Conservation (phyloP, 176 grass and related monocot genomes). For the Oryza brachyantha region DNA sequence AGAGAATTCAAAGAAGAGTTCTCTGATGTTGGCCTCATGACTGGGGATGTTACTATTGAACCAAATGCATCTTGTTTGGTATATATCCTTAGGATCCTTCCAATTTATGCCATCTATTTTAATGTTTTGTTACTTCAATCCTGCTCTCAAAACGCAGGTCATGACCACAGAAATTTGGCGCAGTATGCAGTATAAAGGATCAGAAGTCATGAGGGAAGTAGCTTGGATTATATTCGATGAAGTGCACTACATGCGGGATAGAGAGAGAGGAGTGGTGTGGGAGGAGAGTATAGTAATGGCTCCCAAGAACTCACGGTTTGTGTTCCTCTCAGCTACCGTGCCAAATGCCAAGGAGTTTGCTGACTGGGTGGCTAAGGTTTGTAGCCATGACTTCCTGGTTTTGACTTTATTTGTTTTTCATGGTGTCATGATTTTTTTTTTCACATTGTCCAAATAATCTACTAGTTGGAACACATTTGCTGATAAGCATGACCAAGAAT, state of each 20-base stretch:
- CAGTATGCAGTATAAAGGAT: constrained; percentile 96
- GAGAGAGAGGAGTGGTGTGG: constrained; percentile 96
- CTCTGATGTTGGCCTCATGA: constrained; percentile 87
- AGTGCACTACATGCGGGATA: constrained; percentile 98
- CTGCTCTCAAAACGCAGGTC: constrained; percentile 42
- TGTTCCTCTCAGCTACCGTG: constrained; percentile 93
- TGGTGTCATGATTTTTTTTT: not conserved
- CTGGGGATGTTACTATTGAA: constrained; percentile 89
- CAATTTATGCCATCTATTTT: not conserved
- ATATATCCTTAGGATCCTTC: not conserved
- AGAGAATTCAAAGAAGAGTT: constrained; percentile 96
- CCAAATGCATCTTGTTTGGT: constrained; percentile 95
- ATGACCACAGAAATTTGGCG: constrained; percentile 99
- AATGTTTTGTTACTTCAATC: not conserved
- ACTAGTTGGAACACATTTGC: not conserved
- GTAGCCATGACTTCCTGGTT: not conserved
- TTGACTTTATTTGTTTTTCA: not conserved
- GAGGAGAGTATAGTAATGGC: constrained; percentile 99
- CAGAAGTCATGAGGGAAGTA: constrained; percentile 90
- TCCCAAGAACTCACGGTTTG: constrained; percentile 88
- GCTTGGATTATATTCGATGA: constrained; percentile 98
- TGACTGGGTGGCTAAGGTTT: constrained; percentile 98
- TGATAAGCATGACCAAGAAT: not conserved
- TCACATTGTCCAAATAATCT: not conserved
- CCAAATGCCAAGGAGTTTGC: constrained; percentile 96